Evolutionary conservation across 495 filamentous ascomycete species (phyloP).

Genomic region (Aspergillus nanangensis): DNA sequence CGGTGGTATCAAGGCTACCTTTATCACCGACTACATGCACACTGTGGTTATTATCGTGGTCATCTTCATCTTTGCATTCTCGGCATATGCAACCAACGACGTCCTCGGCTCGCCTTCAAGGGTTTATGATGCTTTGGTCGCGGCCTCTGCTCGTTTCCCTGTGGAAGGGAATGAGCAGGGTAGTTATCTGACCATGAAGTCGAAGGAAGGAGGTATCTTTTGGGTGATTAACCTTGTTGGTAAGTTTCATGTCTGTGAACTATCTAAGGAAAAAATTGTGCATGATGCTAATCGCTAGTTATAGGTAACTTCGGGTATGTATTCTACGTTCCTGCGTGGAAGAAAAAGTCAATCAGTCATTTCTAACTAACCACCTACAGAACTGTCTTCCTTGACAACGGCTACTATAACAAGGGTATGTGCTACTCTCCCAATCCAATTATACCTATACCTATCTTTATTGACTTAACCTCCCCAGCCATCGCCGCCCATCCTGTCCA

Average conservation of each 20-base stretch:
- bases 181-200: constrained; percentile 87
- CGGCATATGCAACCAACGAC: constrained; percentile 72
- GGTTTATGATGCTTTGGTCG: constrained; percentile 75
- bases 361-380: constrained; percentile 17
- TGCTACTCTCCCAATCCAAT: not conserved
- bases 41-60: constrained; percentile 85
- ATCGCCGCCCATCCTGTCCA: constrained; percentile 88
- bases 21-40: constrained; percentile 78
- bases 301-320: constrained; percentile 30
- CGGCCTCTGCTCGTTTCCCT: constrained; percentile 66
- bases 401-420: constrained; percentile 78
- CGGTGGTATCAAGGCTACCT: constrained; percentile 74
- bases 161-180: constrained; percentile 82
- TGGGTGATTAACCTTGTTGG: constrained; percentile 94
- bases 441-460: not conserved
- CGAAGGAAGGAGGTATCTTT: constrained; percentile 85
- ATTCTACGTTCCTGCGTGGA: no score
- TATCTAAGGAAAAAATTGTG: not conserved
- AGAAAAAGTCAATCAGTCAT: no score
- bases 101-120: constrained; percentile 74
- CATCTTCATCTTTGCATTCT: constrained; percentile 87
- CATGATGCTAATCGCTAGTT: constrained; percentile 3
- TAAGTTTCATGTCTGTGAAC: constrained; percentile 50
- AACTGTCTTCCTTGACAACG: constrained; percentile 77
- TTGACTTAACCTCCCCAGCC: constrained; percentile 34